These are phyloP conservation scores for Clonostachys chloroleuca DNA, from an alignment of 2,329 filamentous ascomycete species.

Conservation along the genomic window DNA sequence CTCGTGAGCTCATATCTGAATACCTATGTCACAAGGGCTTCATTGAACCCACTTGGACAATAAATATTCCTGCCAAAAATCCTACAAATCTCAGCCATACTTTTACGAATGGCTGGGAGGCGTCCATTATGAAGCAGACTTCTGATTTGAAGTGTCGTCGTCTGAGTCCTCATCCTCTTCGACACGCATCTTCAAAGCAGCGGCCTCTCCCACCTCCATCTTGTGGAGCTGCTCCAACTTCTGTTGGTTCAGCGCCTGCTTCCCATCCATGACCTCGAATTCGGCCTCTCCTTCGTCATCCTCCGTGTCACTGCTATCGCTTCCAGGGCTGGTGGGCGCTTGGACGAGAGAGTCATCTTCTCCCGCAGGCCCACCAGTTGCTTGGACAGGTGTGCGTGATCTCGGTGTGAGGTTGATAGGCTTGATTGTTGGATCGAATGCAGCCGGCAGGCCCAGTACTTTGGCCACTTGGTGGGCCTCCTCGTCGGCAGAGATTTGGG, in stretches of 20 bases:
- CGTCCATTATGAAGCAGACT: slow-evolving; percentile 3
- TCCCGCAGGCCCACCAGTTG: neutral
- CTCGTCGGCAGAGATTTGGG: slow-evolving; percentile 51
- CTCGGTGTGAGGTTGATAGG: slow-evolving; percentile 33
- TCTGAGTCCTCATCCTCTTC: slow-evolving; percentile 33
- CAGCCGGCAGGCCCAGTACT: slow-evolving; percentile 56
- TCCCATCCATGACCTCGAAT: slow-evolving; percentile 39
- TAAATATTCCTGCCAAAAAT: neutral
- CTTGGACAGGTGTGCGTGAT: neutral
- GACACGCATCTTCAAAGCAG: slow-evolving; percentile 36
- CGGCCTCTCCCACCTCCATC: slow-evolving; percentile 57
- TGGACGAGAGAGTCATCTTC: neutral
- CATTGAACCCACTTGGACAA: too few species aligned
- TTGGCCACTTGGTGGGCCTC: slow-evolving; percentile 62
- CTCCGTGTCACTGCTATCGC: slow-evolving; percentile 32
- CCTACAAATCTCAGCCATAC: too few species aligned
- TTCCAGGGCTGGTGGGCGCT: slow-evolving; percentile 6
- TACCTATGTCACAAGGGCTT: too few species aligned
- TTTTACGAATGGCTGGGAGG: neutral
- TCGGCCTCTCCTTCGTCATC: slow-evolving; percentile 33
- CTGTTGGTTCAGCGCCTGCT: slow-evolving; percentile 37
- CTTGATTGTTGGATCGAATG: slow-evolving; percentile 61
- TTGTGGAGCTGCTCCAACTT: slow-evolving; percentile 49
- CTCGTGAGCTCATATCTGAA: too few species aligned
- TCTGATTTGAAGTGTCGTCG: slow-evolving; percentile 13